Percentiles rank a stretch among this genome's conserved stretches.
Conservation (phyloP, 805 yeast genomes). For the Candida multigemmis region DNA sequence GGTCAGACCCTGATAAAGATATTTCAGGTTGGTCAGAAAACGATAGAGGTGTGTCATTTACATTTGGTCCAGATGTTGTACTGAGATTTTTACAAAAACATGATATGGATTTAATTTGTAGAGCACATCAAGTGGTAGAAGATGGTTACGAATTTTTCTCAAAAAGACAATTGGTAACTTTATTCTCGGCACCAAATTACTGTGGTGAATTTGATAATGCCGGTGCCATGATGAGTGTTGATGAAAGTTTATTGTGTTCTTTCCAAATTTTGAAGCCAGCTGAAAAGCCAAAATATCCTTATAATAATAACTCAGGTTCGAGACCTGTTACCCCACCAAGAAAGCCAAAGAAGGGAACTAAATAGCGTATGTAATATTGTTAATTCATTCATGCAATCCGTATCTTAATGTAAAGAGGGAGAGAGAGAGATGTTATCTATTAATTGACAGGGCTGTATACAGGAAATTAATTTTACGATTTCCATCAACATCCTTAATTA, state of each 20-base stretch:
- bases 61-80: constrained; percentile 99
- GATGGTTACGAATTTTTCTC: constrained; percentile 97
- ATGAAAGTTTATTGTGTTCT: constrained; percentile 90
- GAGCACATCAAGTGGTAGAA: constrained; percentile 99
- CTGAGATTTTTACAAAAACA: constrained; percentile 93
- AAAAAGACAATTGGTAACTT: constrained; percentile 90
- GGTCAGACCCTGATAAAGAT: constrained; percentile 99
- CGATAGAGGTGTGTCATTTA: constrained; percentile 97
- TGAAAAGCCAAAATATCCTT: constrained; percentile 71
- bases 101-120: constrained; percentile 95
- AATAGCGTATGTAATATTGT: too few species aligned
- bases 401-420: too few species aligned
- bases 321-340: constrained; percentile 7
- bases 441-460: too few species aligned
- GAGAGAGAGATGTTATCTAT: too few species aligned
- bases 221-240: constrained; percentile 99
- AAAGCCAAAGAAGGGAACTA: constrained; percentile 6
- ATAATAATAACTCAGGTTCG: constrained; percentile 10
- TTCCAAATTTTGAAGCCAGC: constrained; percentile 97
- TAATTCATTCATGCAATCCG: too few species aligned
- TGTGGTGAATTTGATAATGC: constrained; percentile 99
- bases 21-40: constrained; percentile 98
- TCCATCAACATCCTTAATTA: too few species aligned
- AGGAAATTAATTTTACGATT: too few species aligned
- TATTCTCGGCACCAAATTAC: constrained; percentile 95